Percentiles rank a stretch among this genome's conserved stretches.
Conservation (phyloP, 2,329 filamentous ascomycete species). For the Fusarium multiceps region DNA sequence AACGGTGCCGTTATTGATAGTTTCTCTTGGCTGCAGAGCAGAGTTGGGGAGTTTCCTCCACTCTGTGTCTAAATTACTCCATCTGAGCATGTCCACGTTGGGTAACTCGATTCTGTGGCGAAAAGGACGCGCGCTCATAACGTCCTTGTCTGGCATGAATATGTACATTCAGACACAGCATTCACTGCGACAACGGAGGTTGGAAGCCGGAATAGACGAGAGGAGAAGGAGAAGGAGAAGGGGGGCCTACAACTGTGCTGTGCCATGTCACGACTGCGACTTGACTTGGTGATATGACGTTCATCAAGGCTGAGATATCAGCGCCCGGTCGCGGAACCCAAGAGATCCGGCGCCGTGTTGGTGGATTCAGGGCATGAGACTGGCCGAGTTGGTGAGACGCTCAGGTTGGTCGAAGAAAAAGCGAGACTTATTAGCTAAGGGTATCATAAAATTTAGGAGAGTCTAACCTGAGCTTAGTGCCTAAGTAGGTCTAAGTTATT, state of each 20-base stretch:
- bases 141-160: conserved; percentile 5
- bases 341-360: conserved; percentile 31
- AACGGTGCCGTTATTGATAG: conserved; percentile 2
- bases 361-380: conserved; percentile 23
- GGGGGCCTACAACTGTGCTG: conserved; percentile 11
- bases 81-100: conserved; percentile 19
- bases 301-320: conserved; percentile 20
- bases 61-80: conserved; percentile 13
- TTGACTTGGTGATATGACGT: conserved; percentile 36
- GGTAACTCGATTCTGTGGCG: conserved; percentile 25
- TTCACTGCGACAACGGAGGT: conserved; percentile 6
- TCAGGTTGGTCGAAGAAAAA: too few species aligned
- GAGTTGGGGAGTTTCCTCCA: conserved; percentile 13
- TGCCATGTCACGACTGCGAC: conserved; percentile 24
- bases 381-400: conserved; percentile 28
- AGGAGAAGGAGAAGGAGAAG: conserved; percentile 3
- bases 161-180: not conserved
- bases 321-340: conserved; percentile 24
- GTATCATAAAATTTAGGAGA: too few species aligned
- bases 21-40: conserved; percentile 4
- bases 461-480: too few species aligned
- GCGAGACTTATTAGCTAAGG: too few species aligned
- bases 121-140: conserved; percentile 18
- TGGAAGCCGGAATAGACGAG: conserved; percentile 23
- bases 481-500: too few species aligned